Evolutionary conservation across 257 asterid genomes (phyloP), one percentile per base, ranked within the genome.

Genomic region (Capsicum pubescens): DNA sequence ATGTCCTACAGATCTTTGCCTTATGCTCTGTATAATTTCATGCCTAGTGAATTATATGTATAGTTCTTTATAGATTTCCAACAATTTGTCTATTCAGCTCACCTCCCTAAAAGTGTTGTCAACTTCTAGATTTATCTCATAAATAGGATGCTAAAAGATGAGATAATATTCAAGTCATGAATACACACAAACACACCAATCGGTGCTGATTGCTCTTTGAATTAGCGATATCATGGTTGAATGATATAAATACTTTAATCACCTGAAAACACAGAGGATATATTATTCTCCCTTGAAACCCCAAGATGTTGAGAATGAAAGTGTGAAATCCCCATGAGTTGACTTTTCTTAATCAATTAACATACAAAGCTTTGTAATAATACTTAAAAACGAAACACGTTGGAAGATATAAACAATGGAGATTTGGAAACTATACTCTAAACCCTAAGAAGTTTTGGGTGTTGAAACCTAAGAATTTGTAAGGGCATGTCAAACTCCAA

Each of bases 211-310:
- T 12, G 36, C 46, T 74, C 61, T 21, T 56, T 16, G 44, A 74
- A 50, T 48, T 72, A 72, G 80, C 19, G 80, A 48, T 19, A 12
- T 72, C 80, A 42, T 72, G 7, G 80, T 72, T 50, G 80, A 72
- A 32, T 48, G 16, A n/a, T 72, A 48, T 72, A 46, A 48, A 39
- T 48, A 48, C 10, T 72, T 44, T 39, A 69, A 69, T 69, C 26
- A 39, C 32, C 54, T 54, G 54, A 39, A 39, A 69, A 32, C 19
- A 69, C 13, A 69, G 54, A 42, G 56, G 78, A 42, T 35, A 8
- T 39, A 70, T 8, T 32, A 42, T 70, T 70, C 78, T 70, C 52
- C 21, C 46, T 35, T 68, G 76, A 68, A 36, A 68, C 32, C 78
- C 54, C 78, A 70, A 42, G 46, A 68, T 36, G 76, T 36, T 68